Base-by-base conservation (phyloP, 1,139 yeast species). In the Scheffersomyces segobiensis region DNA sequence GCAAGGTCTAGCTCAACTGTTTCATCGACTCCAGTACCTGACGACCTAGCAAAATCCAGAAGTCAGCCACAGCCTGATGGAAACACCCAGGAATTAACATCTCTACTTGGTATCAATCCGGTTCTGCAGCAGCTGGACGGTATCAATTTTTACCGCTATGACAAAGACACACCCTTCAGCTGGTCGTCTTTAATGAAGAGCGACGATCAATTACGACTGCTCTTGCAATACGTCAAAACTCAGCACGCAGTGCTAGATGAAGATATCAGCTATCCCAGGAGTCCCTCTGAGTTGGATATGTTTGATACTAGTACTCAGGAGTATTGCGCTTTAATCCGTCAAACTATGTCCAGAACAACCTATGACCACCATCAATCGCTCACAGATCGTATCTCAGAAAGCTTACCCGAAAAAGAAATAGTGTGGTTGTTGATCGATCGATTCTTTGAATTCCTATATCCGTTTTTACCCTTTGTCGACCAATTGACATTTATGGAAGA, bases 401-500 rank as follows among this genome's bases (percentile, higher is more conserved):
- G 61, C 5, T 53, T 67, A 18, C 70, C 69, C 10, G 49, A 54
- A 10, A 55, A 57, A 12, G 61, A 60, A 49, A 67, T 63, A 18
- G 52, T 66, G 7, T 66, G 69, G 70, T 52, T 61, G 48, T 59
- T 66, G 26, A 56, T 66, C 3, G 67, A 64, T 51, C 59, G 69
- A 6, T 67, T 64, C 52, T 67, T 67, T 51, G 54, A 57, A 32
- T 60, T 62, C 18, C 63, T 63, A 2, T 66, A 66, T 53, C 65
- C 66, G 5, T 63, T 63, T 50, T 58, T 62, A 54, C 69, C 70
- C 1, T 61, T 64, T 21, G 54, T 67, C 39, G 70, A 67, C 55
- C 65, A 67, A 54, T 46, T 49, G 26, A 65, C 65, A n/a, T 64
- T 67, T n/a, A 61, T 60, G 53, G 59, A 55, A 24, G 57, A 61